Conservation (phyloP, 2,329 filamentous ascomycete species). For the Dactylella cylindrospora region DNA sequence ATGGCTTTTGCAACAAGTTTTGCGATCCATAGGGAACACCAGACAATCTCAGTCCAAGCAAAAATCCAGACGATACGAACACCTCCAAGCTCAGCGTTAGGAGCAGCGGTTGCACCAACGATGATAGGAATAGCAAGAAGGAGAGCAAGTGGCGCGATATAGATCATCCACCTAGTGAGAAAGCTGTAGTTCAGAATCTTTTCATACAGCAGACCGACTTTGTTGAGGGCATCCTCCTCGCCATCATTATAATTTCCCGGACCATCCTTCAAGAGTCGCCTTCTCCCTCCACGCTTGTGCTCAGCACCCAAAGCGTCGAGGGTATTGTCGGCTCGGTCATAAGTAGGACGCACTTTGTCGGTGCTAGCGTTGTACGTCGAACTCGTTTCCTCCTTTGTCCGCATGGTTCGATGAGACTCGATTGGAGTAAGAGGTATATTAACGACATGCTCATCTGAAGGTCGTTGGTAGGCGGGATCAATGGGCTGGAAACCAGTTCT, state of each 20-base stretch:
- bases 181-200: slow-evolving; percentile 66
- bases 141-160: slow-evolving; percentile 65
- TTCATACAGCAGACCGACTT: slow-evolving; percentile 66
- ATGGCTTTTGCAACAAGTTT: slow-evolving; percentile 66
- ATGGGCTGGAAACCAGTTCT: slow-evolving; percentile 38
- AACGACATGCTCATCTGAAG: slow-evolving; percentile 47
- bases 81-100: slow-evolving; percentile 49
- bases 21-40: slow-evolving; percentile 67
- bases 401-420: slow-evolving; percentile 48
- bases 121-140: slow-evolving; percentile 65
- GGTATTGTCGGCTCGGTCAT: slow-evolving; percentile 16
- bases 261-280: slow-evolving; percentile 24
- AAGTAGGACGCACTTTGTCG: slow-evolving; percentile 24
- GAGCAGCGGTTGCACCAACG: slow-evolving; percentile 52
- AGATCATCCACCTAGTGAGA: slow-evolving; percentile 67
- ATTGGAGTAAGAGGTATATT: slow-evolving; percentile 62
- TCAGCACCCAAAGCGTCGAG: slow-evolving; percentile 18
- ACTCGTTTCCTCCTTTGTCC: slow-evolving; percentile 26
- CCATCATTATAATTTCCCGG: slow-evolving; percentile 49
- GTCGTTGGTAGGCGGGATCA: slow-evolving; percentile 25
- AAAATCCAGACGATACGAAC: slow-evolving; percentile 63
- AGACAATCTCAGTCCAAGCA: slow-evolving; percentile 64
- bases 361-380: slow-evolving; percentile 18
- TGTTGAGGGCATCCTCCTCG: slow-evolving; percentile 63
- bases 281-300: slow-evolving; percentile 23